A percentile compares a stretch with the other conserved stretches of the same genome.
These are phyloP conservation scores for Abrus precatorius DNA, from an alignment of 306 rosid genomes.

Conservation along the genomic window DNA sequence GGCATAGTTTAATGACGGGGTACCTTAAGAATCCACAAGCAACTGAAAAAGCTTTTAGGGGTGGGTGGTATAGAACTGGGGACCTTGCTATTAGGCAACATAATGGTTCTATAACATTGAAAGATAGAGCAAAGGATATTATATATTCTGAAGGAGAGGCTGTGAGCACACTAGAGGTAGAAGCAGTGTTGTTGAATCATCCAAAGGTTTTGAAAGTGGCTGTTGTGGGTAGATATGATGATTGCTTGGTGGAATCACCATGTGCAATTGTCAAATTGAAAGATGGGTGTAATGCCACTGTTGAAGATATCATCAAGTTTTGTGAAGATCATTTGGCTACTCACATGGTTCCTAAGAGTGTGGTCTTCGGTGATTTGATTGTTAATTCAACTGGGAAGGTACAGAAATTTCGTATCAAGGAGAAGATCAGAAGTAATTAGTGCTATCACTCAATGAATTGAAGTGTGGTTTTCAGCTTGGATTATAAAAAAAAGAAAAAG, in stretches of 20 bases:
- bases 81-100: constrained; percentile 66
- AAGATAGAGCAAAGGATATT: constrained; percentile 76
- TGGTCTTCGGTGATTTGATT: constrained; percentile 81
- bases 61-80: constrained; percentile 85
- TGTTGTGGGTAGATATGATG: constrained; percentile 68
- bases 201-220: constrained; percentile 77
- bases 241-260: constrained; percentile 46
- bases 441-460: constrained; percentile 24
- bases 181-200: constrained; percentile 74
- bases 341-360: constrained; percentile 73
- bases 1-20: constrained; percentile 73
- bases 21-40: constrained; percentile 64
- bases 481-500: too few species aligned
- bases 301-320: constrained; percentile 62
- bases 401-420: constrained; percentile 73
- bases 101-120: constrained; percentile 70
- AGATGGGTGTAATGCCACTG: constrained; percentile 55
- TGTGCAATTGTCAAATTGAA: constrained; percentile 73
- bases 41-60: constrained; percentile 61
- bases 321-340: constrained; percentile 64
- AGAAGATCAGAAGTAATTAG: constrained; percentile 50
- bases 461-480: background rate
- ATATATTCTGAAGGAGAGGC: constrained; percentile 51
- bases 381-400: constrained; percentile 84
- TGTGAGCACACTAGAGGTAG: constrained; percentile 79